These are phyloP conservation scores for Phanerodontia chrysosporium DNA, from an alignment of 768 basidiomycete species.

Conservation along the genomic window DNA sequence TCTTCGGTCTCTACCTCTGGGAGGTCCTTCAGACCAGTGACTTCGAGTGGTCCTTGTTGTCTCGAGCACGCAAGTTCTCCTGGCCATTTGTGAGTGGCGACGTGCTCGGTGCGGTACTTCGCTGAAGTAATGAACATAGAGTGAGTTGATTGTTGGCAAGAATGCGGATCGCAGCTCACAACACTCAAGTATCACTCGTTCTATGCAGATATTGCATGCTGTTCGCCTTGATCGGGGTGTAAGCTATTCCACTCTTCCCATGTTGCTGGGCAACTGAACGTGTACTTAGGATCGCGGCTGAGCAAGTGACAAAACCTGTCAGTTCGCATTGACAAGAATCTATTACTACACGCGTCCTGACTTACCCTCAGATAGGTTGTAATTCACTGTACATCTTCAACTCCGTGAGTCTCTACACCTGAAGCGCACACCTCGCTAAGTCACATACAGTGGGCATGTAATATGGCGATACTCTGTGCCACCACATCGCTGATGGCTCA, in stretches of 20 bases:
- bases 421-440: not conserved
- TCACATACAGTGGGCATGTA: conserved; percentile 50
- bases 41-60: conserved; percentile 67
- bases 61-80: conserved; percentile 51
- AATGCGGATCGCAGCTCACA: not conserved
- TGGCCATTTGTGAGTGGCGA: conserved; percentile 64
- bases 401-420: conserved; percentile 38
- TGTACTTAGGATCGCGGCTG: conserved; percentile 49
- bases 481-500: conserved; percentile 69
- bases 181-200: conserved; percentile 55
- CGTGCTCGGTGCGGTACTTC: conserved; percentile 29
- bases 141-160: not conserved
- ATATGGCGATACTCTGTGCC: conserved; percentile 60
- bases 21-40: conserved; percentile 58
- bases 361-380: conserved; percentile 47
- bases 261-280: not conserved
- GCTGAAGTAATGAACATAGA: not conserved
- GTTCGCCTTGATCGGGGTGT: conserved; percentile 63
- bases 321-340: not conserved
- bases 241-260: conserved; percentile 19
- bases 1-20: conserved; percentile 67
- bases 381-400: conserved; percentile 68
- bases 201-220: conserved; percentile 70
- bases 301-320: conserved; percentile 47
- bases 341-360: not conserved